Evolutionary conservation across 169 alveolate species (phyloP).

Genomic region (Theileria sp.): DNA sequence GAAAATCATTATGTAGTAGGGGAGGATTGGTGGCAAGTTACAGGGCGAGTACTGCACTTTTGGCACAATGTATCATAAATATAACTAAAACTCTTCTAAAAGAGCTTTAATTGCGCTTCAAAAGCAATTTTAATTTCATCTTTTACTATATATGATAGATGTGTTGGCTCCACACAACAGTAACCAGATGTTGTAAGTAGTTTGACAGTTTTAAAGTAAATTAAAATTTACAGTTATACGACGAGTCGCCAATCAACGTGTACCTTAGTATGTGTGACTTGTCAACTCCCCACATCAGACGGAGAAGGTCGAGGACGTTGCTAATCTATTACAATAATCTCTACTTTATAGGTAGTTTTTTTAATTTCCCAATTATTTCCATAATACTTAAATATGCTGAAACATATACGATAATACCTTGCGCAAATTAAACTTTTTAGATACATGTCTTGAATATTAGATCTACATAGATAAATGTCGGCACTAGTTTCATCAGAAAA

Average conservation of each 20-base stretch:
- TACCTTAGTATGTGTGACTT: neutral
- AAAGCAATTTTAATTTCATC: neutral
- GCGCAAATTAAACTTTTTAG: neutral
- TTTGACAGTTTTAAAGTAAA: neutral
- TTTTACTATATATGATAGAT: neutral
- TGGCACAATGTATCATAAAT: constrained; percentile 11
- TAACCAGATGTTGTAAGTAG: neutral
- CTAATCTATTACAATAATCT: neutral
- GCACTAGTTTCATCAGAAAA: constrained; percentile 28
- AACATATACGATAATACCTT: neutral
- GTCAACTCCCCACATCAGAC: constrained; percentile 15
- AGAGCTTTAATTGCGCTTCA: neutral
- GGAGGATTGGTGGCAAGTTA: constrained; percentile 9
- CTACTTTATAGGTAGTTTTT: constrained; percentile 10
- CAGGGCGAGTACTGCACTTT: constrained; percentile 1
- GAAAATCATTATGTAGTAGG: neutral
- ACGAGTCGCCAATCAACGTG: neutral
- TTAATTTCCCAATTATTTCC: neutral
- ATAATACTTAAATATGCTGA: neutral
- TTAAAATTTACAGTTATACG: neutral
- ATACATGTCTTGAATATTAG: neutral
- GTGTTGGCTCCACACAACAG: neutral
- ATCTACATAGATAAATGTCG: constrained; percentile 3
- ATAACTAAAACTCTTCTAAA: neutral
- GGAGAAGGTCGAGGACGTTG: constrained; percentile 8